phyloP scores from a whole-genome alignment of 2,329 filamentous ascomycete species.

The Colletotrichum tanaceti region DNA sequence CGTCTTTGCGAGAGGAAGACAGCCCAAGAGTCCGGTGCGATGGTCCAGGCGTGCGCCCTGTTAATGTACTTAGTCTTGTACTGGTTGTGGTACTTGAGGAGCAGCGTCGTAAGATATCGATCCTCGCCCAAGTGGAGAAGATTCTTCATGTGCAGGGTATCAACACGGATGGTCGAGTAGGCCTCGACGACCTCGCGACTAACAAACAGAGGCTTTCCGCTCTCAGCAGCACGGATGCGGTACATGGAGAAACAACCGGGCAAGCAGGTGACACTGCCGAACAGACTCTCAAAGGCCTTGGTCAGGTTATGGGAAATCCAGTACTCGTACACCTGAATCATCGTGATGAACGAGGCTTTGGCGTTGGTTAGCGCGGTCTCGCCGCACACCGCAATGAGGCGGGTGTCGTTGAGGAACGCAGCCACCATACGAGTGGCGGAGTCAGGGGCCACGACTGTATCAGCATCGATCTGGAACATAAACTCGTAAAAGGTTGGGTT shows the following conservation, averaged over 20 bases:
- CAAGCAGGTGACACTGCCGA: conserved; percentile 96
- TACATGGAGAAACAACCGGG: conserved; percentile 99
- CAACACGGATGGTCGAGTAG: conserved; percentile 93
- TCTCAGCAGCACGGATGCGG: conserved; percentile 92
- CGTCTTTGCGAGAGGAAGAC: conserved; percentile 98
- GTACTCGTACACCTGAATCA: conserved; percentile 99
- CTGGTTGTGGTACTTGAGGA: conserved; percentile 90
- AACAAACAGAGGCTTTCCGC: conserved; percentile 95
- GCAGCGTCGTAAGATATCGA: conserved; percentile 93
- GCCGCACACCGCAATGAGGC: conserved; percentile 93
- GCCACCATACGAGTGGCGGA: conserved; percentile 93
- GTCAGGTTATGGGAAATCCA: conserved; percentile 98
- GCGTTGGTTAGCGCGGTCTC: conserved; percentile 94
- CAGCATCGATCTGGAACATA: conserved; percentile 94
- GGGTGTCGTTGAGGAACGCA: conserved; percentile 89
- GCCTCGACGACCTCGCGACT: conserved; percentile 89
- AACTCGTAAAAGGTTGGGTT: conserved; percentile 99
- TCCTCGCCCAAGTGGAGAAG: conserved; percentile 96
- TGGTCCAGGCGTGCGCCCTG: conserved; percentile 93
- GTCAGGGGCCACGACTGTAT: conserved; percentile 92
- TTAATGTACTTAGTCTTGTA: conserved; percentile 99
- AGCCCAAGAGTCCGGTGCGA: conserved; percentile 91
- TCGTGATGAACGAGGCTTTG: conserved; percentile 92
- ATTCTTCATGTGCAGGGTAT: conserved; percentile 99
- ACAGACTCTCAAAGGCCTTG: conserved; percentile 97